Base-by-base conservation (phyloP, 805 yeast genomes). In the Citeromyces matritensis region DNA sequence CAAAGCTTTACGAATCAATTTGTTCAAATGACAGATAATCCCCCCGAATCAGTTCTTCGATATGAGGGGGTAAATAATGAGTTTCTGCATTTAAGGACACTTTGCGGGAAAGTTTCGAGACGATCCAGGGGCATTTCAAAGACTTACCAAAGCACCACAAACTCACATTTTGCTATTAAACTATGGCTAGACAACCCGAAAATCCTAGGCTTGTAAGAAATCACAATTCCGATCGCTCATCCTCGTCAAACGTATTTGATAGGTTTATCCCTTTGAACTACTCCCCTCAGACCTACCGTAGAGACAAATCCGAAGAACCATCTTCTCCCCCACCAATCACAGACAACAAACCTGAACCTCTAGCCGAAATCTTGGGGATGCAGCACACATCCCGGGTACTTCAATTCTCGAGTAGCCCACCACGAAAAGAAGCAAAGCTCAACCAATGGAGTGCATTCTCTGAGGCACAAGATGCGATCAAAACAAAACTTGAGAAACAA, bases 231-330 rank as follows among this genome's bases (percentile, higher is more conserved):
- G 25, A 24, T 15, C 26, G 29, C 6, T 24, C 32, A 4, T 24
- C 19, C 29, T 24, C 31, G 12, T 31, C 29, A 24, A 13, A 31
- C 10, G 35, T 43, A 5, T 41, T 47, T 40, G 66, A 60, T 37
- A 46, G 66, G 31, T 60, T 48, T 36, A 60, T 61, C 13, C 65
- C 66, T 3, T 41, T 47, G 4, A 33, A 30, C 9, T 42, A 57
- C 7, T 57, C 55, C 1, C 49, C 38, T 9, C 42, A 37, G 10
- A 49, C 47, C 1, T 51, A 44, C 35, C 42, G 41, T 25, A 41
- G 53, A 17, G 21, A 17, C 7, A 17, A 5, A 5, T 17, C 29
- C 1, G 17, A 19, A 10, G 29, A 26, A 10, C 17, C 29, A 12
- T 13, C 29, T 13, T 14, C 29, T 13, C 17, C 29, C n/a, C 5